Conservation (phyloP, 1,284 basidiomycete species). For the Leucoagaricus sp. region DNA sequence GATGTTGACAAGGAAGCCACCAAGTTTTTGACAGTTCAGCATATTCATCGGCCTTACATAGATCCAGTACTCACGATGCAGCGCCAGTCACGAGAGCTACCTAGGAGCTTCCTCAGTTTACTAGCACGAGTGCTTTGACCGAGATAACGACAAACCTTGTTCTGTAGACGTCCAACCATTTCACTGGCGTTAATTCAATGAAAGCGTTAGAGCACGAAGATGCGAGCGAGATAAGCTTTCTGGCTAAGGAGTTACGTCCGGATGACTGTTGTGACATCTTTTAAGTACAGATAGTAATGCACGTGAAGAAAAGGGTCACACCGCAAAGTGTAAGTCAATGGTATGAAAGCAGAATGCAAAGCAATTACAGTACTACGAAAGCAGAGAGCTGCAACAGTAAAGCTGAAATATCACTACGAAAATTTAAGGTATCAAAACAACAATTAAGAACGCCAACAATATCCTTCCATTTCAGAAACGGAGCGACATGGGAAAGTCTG, state of each 20-base stretch:
- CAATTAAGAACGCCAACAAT: not conserved
- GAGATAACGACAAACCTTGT: constrained; percentile 51
- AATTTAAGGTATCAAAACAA: not conserved
- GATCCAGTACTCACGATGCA: constrained; percentile 66
- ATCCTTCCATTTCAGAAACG: constrained; percentile 20
- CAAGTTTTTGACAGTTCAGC: constrained; percentile 16
- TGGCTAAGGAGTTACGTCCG: not conserved
- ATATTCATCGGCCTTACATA: constrained; percentile 7
- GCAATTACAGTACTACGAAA: not conserved
- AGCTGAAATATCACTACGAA: not conserved
- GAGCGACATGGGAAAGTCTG: constrained; percentile 46
- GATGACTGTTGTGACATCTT: constrained; percentile 6
- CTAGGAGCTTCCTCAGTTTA: constrained; percentile 36
- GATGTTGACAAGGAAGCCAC: not conserved
- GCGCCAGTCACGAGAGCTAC: constrained; percentile 83
- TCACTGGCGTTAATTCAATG: not conserved
- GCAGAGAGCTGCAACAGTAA: not conserved
- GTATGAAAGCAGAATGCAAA: not conserved
- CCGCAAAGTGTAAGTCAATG: no score
- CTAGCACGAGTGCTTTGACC: not conserved
- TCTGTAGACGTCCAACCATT: constrained; percentile 70
- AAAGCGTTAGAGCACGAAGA: not conserved
- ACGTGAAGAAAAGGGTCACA: no score
- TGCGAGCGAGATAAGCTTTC: not conserved
- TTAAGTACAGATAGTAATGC: not conserved